Conservation (phyloP, 805 yeast genomes). For the Wickerhamomyces hampshirensis region DNA sequence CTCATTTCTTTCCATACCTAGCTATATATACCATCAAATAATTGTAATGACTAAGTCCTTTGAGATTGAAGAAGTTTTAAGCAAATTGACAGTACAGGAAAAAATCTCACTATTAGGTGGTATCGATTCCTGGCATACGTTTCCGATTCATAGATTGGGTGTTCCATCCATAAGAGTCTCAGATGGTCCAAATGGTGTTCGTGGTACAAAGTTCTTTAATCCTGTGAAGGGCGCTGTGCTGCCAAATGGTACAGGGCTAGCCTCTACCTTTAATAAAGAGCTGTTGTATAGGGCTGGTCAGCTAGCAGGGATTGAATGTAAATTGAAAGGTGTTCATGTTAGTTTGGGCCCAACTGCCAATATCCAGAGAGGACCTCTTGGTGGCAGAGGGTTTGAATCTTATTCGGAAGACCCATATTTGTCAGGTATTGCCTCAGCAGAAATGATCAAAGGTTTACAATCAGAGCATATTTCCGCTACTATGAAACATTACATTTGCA, state of each 20-base stretch:
- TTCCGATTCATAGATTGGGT: constrained; percentile 26
- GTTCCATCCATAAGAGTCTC: constrained; percentile 42
- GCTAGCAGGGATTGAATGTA: constrained; percentile 51
- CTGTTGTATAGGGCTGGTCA: constrained; percentile 43
- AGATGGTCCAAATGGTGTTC: constrained; percentile 62
- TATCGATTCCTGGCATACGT: constrained; percentile 45
- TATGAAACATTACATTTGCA: constrained; percentile 47
- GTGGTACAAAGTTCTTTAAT: constrained; percentile 52
- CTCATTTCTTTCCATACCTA: no score
- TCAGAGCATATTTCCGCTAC: constrained; percentile 44
- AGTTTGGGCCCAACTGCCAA: constrained; percentile 46
- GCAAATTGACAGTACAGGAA: constrained; percentile 12
- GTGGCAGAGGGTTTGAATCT: constrained; percentile 62
- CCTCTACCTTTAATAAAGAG: constrained; percentile 49
- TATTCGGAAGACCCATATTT: constrained; percentile 57
- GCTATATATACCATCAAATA: no score
- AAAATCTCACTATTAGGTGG: constrained; percentile 24
- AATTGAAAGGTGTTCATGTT: constrained; percentile 46
- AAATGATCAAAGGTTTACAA: constrained; percentile 51
- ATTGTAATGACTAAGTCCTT: constrained; percentile 3
- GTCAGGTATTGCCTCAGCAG: constrained; percentile 41
- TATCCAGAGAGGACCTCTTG: constrained; percentile 51
- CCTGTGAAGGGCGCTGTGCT: constrained; percentile 51
- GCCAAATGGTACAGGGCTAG: constrained; percentile 54
- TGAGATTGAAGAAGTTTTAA: constrained; percentile 15